Percentiles rank a stretch among this genome's conserved stretches.
phyloP scores from a whole-genome alignment of 1,139 yeast genomes.

The Trichomonascaceae sp. region DNA sequence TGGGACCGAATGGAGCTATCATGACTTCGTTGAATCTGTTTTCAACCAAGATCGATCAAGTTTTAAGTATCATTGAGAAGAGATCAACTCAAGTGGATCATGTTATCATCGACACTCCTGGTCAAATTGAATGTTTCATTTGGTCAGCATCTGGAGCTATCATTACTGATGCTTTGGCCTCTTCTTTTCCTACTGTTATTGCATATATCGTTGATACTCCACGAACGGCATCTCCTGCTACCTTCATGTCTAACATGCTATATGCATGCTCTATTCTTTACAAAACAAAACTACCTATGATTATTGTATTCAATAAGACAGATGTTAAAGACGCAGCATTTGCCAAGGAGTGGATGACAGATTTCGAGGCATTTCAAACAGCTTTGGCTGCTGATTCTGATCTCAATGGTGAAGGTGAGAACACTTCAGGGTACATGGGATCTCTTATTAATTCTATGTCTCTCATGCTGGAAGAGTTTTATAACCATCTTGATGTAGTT shows the following conservation, averaged over 20 bases:
- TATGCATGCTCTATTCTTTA: slow-evolving; percentile 96
- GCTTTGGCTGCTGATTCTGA: slow-evolving; percentile 60
- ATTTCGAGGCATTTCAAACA: slow-evolving; percentile 83
- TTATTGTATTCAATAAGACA: slow-evolving; percentile 90
- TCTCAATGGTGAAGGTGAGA: slow-evolving; percentile 56
- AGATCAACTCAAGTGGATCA: slow-evolving; percentile 55
- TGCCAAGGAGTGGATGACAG: slow-evolving; percentile 97
- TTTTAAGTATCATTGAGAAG: slow-evolving; percentile 76
- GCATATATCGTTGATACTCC: slow-evolving; percentile 98
- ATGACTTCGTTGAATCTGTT: slow-evolving; percentile 90
- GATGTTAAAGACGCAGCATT: slow-evolving; percentile 80
- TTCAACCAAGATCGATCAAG: slow-evolving; percentile 95
- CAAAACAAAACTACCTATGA: slow-evolving; percentile 95
- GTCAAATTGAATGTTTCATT: slow-evolving; percentile 95
- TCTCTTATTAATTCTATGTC: slow-evolving; percentile 93
- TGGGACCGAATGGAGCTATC: slow-evolving; percentile 98
- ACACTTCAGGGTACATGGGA: slow-evolving; percentile 89
- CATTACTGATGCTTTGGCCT: slow-evolving; percentile 94
- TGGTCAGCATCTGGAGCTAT: slow-evolving; percentile 92
- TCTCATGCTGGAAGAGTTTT: slow-evolving; percentile 92
- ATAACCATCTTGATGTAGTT: slow-evolving; percentile 86
- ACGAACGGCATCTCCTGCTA: slow-evolving; percentile 86
- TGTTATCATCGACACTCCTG: slow-evolving; percentile 94
- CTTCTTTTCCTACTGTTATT: slow-evolving; percentile 89
- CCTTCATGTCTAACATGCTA: slow-evolving; percentile 96